Percentiles rank a stretch among this genome's conserved stretches.
phyloP scores from a whole-genome alignment of 1,284 basidiomycete genomes.

The Grifola frondosa region DNA sequence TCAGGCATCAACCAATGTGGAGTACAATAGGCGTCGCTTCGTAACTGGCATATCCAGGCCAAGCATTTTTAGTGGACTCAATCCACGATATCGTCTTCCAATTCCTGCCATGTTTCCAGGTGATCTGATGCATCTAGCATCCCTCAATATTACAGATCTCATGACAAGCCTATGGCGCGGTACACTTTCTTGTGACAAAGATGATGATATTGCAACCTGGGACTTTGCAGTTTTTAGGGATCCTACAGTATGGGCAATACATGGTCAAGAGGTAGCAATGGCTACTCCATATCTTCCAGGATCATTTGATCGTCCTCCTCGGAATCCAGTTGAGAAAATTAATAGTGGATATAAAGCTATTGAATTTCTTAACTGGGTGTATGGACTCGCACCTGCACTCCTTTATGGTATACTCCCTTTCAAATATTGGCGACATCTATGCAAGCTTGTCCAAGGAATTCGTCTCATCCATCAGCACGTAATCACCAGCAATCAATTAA shows the following conservation, averaged over 20 bases:
- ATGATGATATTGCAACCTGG: constrained; percentile 30
- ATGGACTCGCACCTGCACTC: constrained; percentile 18
- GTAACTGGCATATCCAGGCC: constrained; percentile 37
- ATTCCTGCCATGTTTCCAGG: constrained; percentile 17
- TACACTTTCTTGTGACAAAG: constrained; percentile 25
- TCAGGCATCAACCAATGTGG: constrained; percentile 11
- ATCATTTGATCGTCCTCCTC: constrained; percentile 27
- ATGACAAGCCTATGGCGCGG: constrained; percentile 25
- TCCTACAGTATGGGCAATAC: constrained; percentile 33
- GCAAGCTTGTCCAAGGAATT: constrained; percentile 19
- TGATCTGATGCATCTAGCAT: constrained; percentile 28
- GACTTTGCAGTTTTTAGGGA: constrained; percentile 33
- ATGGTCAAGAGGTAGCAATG: constrained; percentile 27
- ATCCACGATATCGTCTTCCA: constrained; percentile 4
- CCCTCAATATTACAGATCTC: constrained; percentile 29
- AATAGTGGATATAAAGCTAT: constrained; percentile 29
- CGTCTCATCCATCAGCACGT: constrained; percentile 14
- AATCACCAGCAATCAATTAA: constrained; percentile 11
- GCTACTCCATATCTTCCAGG: constrained; percentile 20
- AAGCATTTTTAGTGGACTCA: constrained; percentile 23
- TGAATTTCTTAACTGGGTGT: constrained; percentile 24
- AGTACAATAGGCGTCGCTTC: constrained; percentile 26
- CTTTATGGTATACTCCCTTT: constrained; percentile 16
- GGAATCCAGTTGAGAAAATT: constrained; percentile 29
- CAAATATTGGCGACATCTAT: constrained; percentile 19